Percentiles rank a stretch among this genome's conserved stretches.
These are phyloP conservation scores for Singerocomus inundabilis DNA, from an alignment of 1,284 basidiomycete genomes.

Conservation along the genomic window DNA sequence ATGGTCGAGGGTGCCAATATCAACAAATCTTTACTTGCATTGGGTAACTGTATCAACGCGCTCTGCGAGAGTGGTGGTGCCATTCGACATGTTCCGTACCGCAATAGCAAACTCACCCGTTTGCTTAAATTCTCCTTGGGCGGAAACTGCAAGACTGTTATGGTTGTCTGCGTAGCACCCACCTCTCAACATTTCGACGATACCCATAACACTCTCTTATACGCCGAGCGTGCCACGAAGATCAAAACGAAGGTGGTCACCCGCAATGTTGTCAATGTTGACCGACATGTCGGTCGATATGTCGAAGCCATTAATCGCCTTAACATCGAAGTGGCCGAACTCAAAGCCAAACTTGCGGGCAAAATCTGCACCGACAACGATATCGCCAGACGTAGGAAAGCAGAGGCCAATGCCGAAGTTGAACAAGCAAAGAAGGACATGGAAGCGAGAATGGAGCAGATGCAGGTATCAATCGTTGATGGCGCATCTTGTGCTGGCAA, in stretches of 20 bases:
- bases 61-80: slow-evolving; percentile 88
- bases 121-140: slow-evolving; percentile 95
- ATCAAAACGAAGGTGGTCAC: slow-evolving; percentile 95
- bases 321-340: slow-evolving; percentile 79
- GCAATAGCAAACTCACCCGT: slow-evolving; percentile 95
- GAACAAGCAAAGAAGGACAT: slow-evolving; percentile 71
- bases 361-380: slow-evolving; percentile 64
- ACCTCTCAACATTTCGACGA: slow-evolving; percentile 95
- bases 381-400: slow-evolving; percentile 59
- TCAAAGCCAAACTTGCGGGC: slow-evolving; percentile 81
- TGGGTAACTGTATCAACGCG: slow-evolving; percentile 96
- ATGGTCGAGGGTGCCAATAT: slow-evolving; percentile 98
- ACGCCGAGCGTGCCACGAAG: slow-evolving; percentile 94
- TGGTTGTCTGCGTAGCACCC: slow-evolving; percentile 96
- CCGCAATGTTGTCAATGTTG: slow-evolving; percentile 90
- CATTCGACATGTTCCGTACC: slow-evolving; percentile 87
- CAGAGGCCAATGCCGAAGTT: slow-evolving; percentile 67
- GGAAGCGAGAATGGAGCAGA: slow-evolving; percentile 65
- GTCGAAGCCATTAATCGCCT: slow-evolving; percentile 91
- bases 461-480: slow-evolving; percentile 66
- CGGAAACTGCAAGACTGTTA: slow-evolving; percentile 97
- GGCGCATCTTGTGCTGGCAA: slow-evolving; percentile 77
- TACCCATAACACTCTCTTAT: slow-evolving; percentile 94
- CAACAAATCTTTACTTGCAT: slow-evolving; percentile 93
- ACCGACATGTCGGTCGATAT: slow-evolving; percentile 90